Conservation (phyloP, 148 eudicot species). For the Camellia granthamiana region DNA sequence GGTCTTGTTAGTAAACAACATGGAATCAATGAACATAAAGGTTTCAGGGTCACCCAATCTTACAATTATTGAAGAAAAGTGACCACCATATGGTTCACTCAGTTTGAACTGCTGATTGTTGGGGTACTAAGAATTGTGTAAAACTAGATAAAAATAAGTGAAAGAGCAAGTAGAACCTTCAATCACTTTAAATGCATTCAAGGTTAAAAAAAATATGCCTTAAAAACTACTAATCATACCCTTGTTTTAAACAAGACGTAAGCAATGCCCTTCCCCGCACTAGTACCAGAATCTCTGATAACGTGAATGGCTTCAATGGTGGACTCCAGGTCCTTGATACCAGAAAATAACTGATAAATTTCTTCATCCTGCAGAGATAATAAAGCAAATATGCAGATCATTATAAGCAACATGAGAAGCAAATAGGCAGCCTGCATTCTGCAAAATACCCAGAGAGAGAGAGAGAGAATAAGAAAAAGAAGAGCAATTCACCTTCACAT, state of each 20-base stretch:
- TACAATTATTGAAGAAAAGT: background rate
- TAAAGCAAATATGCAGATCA: constrained; percentile 11
- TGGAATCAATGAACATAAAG: background rate
- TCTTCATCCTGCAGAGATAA: constrained; percentile 72
- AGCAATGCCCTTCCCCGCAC: constrained; percentile 88
- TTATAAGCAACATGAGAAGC: constrained; percentile 1
- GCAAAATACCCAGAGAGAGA: background rate
- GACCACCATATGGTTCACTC: background rate
- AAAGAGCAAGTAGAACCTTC: background rate
- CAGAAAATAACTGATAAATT: constrained; percentile 59
- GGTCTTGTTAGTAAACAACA: background rate
- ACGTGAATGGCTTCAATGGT: constrained; percentile 84
- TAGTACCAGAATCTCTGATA: constrained; percentile 71
- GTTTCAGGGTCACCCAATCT: background rate
- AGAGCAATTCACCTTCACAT: constrained; percentile 69
- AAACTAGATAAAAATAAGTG: background rate
- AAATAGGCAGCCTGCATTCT: background rate
- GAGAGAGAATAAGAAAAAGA: background rate
- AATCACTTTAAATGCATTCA: constrained; percentile 2
- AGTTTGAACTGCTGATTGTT: background rate
- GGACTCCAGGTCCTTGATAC: constrained; percentile 61
- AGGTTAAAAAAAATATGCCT: background rate
- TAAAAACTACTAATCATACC: constrained; percentile 41
- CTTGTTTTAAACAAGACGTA: constrained; percentile 86
- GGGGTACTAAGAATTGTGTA: background rate